Conservation (phyloP, 495 filamentous ascomycete species). For the Lepidopterella palustris region DNA sequence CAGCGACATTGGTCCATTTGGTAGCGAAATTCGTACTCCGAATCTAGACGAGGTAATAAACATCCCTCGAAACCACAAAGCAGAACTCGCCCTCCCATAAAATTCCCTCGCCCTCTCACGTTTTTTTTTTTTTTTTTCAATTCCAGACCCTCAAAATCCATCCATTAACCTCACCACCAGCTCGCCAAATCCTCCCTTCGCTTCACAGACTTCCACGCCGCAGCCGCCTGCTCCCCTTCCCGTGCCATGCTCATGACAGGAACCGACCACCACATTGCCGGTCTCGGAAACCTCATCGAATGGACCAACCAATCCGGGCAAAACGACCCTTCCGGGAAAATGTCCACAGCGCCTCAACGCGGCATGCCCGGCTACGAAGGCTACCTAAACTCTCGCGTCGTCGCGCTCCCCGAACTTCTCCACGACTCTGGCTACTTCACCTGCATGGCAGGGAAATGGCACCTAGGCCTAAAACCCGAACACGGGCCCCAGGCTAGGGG, state of each 20-base stretch:
- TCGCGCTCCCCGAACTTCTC: slow-evolving; percentile 55
- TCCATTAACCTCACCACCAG: slow-evolving; percentile 12
- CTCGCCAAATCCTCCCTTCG: slow-evolving; percentile 50
- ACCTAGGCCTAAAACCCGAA: slow-evolving; percentile 38
- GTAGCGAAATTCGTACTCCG: slow-evolving; percentile 57
- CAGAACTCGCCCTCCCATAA: no score
- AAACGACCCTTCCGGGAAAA: slow-evolving; percentile 36
- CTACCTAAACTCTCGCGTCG: slow-evolving; percentile 55
- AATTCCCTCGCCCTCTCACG: no score
- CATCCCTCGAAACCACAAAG: no score
- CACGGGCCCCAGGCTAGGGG: slow-evolving; percentile 27
- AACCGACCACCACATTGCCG: slow-evolving; percentile 49
- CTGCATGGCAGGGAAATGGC: slow-evolving; percentile 56
- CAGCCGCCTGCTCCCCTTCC: slow-evolving; percentile 58
- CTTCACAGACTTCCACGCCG: slow-evolving; percentile 58
- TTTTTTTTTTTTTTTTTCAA: no score
- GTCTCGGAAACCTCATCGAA: slow-evolving; percentile 40
- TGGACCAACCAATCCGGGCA: slow-evolving; percentile 29
- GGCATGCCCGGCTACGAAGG: slow-evolving; percentile 61
- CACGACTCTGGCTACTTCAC: slow-evolving; percentile 58
- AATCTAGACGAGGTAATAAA: slow-evolving; percentile 45
- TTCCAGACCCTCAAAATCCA: neutral
- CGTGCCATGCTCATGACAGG: slow-evolving; percentile 52
- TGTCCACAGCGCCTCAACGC: slow-evolving; percentile 33
- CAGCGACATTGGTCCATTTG: slow-evolving; percentile 56